These are phyloP conservation scores for Maudiozyma pseudohumilis DNA, from an alignment of 805 yeast species.

Conservation along the genomic window DNA sequence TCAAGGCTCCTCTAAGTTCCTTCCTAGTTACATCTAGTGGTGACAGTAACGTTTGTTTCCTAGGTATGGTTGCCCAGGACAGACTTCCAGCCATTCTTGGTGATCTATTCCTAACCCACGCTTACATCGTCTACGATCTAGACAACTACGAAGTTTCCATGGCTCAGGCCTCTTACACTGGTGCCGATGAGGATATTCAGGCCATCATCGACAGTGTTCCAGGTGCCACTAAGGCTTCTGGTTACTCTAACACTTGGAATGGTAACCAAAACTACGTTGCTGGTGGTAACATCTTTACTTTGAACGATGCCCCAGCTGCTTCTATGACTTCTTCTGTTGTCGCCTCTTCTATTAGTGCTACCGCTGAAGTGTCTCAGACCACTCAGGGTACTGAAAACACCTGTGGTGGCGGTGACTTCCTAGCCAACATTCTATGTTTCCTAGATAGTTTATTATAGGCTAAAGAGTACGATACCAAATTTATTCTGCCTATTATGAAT, in stretches of 20 bases:
- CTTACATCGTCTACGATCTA: slow-evolving; percentile 56
- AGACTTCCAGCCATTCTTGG: slow-evolving; percentile 36
- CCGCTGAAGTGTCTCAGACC: not conserved
- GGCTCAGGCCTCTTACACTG: slow-evolving; percentile 35
- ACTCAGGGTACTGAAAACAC: too few relatives aligned
- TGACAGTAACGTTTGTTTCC: slow-evolving; percentile 30
- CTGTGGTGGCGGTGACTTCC: not conserved
- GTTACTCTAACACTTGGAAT: slow-evolving; percentile 40
- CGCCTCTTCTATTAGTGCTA: not conserved
- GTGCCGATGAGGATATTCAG: slow-evolving; percentile 16
- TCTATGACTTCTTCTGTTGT: not conserved
- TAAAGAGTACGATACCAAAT: too few relatives aligned
- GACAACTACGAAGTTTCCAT: slow-evolving; percentile 48
- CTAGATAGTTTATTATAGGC: not conserved
- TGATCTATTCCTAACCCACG: slow-evolving; percentile 46
- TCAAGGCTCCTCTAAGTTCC: slow-evolving; percentile 35
- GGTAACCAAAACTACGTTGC: slow-evolving; percentile 15
- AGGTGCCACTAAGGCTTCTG: slow-evolving; percentile 38
- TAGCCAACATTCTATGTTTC: not conserved
- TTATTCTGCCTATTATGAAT: too few relatives aligned
- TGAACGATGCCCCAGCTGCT: not conserved
- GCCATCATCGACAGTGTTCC: slow-evolving; percentile 32
- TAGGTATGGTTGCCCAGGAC: slow-evolving; percentile 31
- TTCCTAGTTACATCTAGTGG: slow-evolving; percentile 19
- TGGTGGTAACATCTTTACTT: slow-evolving; percentile 26